Evolutionary conservation across 768 basidiomycete species (phyloP), one percentile per base, ranked within the genome.

Genomic region (Tricholoma hemisulphureum): DNA sequence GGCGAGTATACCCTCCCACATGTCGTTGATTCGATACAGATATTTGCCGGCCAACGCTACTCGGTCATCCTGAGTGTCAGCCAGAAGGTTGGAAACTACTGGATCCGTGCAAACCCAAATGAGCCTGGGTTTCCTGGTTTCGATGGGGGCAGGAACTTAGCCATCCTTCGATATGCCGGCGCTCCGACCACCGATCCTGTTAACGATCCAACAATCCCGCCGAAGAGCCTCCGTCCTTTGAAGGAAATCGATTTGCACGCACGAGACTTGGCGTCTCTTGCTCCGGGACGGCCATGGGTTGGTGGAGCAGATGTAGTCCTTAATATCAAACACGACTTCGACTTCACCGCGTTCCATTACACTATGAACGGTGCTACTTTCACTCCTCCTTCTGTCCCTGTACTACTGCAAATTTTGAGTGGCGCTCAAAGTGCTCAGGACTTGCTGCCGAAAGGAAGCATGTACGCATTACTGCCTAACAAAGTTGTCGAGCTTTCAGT

Each of bases 11-110:
- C 74, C 0, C 37, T 63, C 16, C 79, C 84, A 0, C 66, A 77
- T 2, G 65, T 69, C 4, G 81, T 80, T 4, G 78, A 80, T 49
- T 73, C 68, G 10, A 67, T 77, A 34, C 59, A 77, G 31, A 78
- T 86, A 43, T 80, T 74, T 51, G 67, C 65, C 23, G 67, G 69
- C 16, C 67, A 71, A 55, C 68, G 68, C 13, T 70, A 70, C 50
- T 72, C 69, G 1, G 69, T 66, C 23, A 70, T 84, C 11, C 63
- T 82, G 14, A 70, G 67, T 6, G 79, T 82, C 9, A 67, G 80
- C 61, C 75, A 83, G 54, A 61, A 75, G 0, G 63, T 79, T 21
- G 73, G 67, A 6, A 86, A 83, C 61, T 86, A 85, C 66, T 86
- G 77, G 77, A 68, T 79, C 41, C 74, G 75, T 45, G 68, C 75